Evolutionary conservation across 768 basidiomycete genomes (phyloP), one percentile per base, ranked within the genome.

Genomic region (Hemileccinum rubropunctum): DNA sequence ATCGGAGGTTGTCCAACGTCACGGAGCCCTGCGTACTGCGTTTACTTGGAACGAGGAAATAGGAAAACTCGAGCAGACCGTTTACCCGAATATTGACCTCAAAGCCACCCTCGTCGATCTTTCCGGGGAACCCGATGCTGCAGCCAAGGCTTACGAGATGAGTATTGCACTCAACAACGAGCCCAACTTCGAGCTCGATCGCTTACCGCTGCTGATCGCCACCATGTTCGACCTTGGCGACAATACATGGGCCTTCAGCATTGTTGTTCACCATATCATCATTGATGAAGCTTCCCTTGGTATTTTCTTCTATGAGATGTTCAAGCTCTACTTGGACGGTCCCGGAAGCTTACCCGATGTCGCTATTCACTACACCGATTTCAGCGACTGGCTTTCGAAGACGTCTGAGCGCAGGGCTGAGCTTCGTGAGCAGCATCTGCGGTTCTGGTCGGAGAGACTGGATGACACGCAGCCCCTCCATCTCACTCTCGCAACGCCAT

Each of bases 261-360:
- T 66, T 3, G 53, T 64, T n/a, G 56, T 65, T 43, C 65, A 66
- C 30, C 65, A 66, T 42, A 66, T 67, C 42, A 63, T 67, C 12
- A 65, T 58, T 2, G 65, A 67, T 32, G 65, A 67, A 39, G 52
- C 63, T 23, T 66, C 65, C 1, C 54, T 66, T 0, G 65, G 59
- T 4, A 37, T 66, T 14, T 66, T 66, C 60, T 66, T 66, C 51
- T 64, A 63, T 45, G 64, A 66, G 33, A 48, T 64, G 47, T 66
- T 64, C 56, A 51, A 52, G 23, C 15, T 62, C 23, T 66, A 66
- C 50, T 36, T 66, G 45, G 52, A 66, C 6, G 64, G 64, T 18
- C 48, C 59, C 12, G 62, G 50, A 36, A 57, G 58, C 48, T 51
- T 66, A n/a, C 54, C 54, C 0, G 65, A 66, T 5, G 58, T 59